Percentiles rank a stretch among this genome's conserved stretches.
Conservation (phyloP, 2,329 filamentous ascomycete genomes). For the Ambrosiella xylebori region DNA sequence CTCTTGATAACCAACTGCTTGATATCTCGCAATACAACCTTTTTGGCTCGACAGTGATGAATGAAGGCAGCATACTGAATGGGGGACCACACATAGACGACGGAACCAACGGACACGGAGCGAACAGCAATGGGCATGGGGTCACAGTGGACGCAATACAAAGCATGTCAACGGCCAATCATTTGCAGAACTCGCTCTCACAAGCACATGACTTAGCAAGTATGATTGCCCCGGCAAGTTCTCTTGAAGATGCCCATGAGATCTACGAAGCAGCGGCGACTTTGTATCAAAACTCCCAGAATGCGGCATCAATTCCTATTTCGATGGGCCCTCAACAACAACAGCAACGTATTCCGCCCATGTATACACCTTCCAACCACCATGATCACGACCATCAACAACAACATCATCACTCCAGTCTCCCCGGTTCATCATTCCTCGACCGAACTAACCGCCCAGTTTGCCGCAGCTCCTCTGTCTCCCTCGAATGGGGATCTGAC, state of each 20-base stretch:
- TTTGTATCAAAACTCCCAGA: conserved; percentile 12
- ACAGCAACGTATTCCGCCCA: background rate
- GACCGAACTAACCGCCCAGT: background rate
- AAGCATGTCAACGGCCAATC: background rate
- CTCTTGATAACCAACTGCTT: background rate
- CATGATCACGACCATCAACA: background rate
- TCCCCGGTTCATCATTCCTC: background rate
- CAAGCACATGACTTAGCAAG: conserved; percentile 6
- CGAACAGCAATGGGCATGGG: background rate
- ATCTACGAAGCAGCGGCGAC: conserved; percentile 12
- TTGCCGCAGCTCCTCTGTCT: conserved; percentile 3
- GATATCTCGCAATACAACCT: background rate
- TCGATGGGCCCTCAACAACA: background rate
- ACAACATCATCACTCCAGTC: background rate
- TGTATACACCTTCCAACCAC: background rate
- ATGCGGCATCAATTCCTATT: background rate
- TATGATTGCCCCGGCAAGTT: background rate
- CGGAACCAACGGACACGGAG: background rate
- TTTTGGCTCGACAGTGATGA: background rate
- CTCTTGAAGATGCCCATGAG: conserved; percentile 7
- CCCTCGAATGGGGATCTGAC: conserved; percentile 53
- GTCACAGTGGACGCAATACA: background rate
- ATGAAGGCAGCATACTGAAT: background rate
- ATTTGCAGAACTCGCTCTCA: background rate
- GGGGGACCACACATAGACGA: background rate